phyloP scores from a whole-genome alignment of 225 moss, liverwort and hornwort genomes.

The Climacium dendroides region DNA sequence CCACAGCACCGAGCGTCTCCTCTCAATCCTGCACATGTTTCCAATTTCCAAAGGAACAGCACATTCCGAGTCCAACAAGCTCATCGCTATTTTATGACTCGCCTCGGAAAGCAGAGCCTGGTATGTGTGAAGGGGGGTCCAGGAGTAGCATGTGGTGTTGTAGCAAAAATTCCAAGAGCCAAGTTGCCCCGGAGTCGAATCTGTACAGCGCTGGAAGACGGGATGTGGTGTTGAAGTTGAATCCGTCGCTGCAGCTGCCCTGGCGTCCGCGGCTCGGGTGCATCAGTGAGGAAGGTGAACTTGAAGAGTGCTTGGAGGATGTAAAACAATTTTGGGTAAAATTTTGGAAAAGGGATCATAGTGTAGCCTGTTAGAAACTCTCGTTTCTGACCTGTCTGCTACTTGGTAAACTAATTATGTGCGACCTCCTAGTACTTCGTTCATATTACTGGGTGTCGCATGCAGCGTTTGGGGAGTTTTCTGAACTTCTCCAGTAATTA shows the following conservation, averaged over 20 bases:
- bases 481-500: not conserved
- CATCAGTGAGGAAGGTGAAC: slow-evolving; percentile 19
- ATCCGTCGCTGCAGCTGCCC: not conserved
- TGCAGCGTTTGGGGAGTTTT: not conserved
- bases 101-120: not conserved
- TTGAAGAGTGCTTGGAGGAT: not conserved
- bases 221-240: not conserved
- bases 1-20: not conserved
- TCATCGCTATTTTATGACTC: slow-evolving; percentile 5
- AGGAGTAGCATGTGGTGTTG: not conserved
- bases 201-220: slow-evolving; percentile 3
- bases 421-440: not conserved
- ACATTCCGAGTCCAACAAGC: not conserved
- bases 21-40: slow-evolving; percentile 25
- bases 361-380: not conserved
- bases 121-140: not conserved
- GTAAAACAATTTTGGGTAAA: not conserved
- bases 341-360: not conserved
- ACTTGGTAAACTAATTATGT: not conserved
- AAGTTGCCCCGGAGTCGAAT: slow-evolving; percentile 17
- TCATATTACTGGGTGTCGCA: not conserved
- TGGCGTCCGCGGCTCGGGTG: slow-evolving; percentile 28
- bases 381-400: not conserved
- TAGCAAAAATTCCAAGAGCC: not conserved
- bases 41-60: not conserved